phyloP scores from a whole-genome alignment of 306 rosid species.

The Cicer arietinum region DNA sequence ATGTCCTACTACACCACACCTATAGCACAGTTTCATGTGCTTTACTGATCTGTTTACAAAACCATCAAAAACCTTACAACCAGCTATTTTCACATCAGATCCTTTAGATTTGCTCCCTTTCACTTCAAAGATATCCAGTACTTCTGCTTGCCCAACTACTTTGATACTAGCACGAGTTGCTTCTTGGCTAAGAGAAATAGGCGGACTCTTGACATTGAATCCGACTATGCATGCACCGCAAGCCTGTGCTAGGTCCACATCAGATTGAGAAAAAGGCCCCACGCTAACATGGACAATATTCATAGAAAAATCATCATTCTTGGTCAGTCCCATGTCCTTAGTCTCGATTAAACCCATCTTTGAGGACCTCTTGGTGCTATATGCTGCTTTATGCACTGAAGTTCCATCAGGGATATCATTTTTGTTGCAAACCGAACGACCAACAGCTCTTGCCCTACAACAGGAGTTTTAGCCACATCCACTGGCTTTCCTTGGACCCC shows the following conservation, averaged over 20 bases:
- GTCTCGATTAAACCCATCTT: slow-evolving; percentile 55
- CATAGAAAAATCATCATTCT: slow-evolving; percentile 55
- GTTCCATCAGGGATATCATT: no score
- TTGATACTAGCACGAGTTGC: slow-evolving; percentile 75
- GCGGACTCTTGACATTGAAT: slow-evolving; percentile 82
- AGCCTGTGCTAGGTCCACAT: slow-evolving; percentile 89
- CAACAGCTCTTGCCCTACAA: no score
- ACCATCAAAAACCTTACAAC: no score
- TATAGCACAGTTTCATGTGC: no score
- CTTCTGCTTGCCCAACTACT: slow-evolving; percentile 50
- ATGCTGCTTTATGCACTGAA: slow-evolving; percentile 28
- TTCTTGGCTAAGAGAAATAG: slow-evolving; percentile 62
- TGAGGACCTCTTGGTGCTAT: slow-evolving; percentile 71
- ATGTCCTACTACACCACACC: no score
- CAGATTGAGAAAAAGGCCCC: slow-evolving; percentile 88
- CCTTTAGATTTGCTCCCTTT: no score
- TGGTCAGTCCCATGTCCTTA: slow-evolving; percentile 38
- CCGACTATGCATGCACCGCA: slow-evolving; percentile 95
- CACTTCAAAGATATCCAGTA: no score
- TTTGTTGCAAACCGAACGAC: no score
- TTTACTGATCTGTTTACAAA: no score
- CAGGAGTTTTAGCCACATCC: no score
- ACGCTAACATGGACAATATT: slow-evolving; percentile 91
- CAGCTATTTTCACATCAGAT: no score
- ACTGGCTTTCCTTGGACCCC: neutral